Conservation (phyloP, 768 basidiomycete species). For the Kwoniella bestiolae region DNA sequence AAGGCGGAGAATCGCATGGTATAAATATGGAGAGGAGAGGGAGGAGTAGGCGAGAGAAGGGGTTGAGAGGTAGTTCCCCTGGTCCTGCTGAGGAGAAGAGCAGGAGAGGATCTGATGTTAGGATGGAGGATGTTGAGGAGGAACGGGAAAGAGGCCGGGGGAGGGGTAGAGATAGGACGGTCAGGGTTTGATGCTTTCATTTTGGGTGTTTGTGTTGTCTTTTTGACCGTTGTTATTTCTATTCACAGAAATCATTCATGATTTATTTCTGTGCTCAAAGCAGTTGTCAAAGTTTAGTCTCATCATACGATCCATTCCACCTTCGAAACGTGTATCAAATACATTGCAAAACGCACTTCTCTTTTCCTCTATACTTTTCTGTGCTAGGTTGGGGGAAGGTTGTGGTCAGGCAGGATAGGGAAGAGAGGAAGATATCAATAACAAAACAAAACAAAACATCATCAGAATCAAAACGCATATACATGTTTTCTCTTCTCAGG, state of each 20-base stretch:
- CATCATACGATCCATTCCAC: too few species aligned
- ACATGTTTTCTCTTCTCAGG: too few species aligned
- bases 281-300: background rate
- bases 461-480: too few species aligned
- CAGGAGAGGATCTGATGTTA: background rate
- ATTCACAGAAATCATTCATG: background rate
- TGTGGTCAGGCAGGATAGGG: too few species aligned
- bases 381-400: background rate
- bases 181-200: conserved; percentile 8
- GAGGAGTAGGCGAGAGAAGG: conserved; percentile 18
- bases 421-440: too few species aligned
- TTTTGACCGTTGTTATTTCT: background rate
- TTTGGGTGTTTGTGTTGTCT: background rate
- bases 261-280: background rate
- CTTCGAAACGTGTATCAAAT: too few species aligned
- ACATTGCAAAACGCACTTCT: too few species aligned
- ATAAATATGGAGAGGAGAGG: conserved; percentile 10
- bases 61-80: conserved; percentile 1
- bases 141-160: conserved; percentile 10
- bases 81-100: conserved; percentile 9
- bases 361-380: too few species aligned
- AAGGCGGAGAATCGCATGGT: background rate
- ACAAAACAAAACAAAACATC: too few species aligned
- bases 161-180: conserved; percentile 13
- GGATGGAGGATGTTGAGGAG: background rate